Conservation (phyloP, 306 rosid species). For the Canavalia ensiformis region DNA sequence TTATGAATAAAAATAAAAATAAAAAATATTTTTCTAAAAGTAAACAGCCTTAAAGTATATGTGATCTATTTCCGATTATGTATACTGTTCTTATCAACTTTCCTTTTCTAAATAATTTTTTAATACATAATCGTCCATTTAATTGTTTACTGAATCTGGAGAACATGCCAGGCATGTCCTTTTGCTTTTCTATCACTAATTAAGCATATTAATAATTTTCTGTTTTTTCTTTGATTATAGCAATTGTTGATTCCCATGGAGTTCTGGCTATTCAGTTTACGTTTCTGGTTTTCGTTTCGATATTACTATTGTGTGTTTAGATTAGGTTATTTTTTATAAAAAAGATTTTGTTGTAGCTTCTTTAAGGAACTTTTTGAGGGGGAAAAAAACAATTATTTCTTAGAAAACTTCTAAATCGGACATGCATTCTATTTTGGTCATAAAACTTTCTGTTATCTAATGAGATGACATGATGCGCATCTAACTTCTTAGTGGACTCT, state of each 20-base stretch:
- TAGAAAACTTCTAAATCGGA: neutral
- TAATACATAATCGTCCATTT: neutral
- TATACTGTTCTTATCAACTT: neutral
- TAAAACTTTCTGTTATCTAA: slow-evolving; percentile 11
- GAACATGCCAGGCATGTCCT: neutral
- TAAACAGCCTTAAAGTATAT: neutral
- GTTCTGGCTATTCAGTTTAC: slow-evolving; percentile 1
- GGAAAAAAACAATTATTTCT: neutral
- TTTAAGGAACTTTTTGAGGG: neutral
- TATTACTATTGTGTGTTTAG: neutral
- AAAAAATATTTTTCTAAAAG: too few species aligned
- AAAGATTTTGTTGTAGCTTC: neutral
- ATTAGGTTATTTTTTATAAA: neutral
- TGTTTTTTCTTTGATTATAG: neutral
- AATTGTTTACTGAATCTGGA: neutral
- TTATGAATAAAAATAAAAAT: too few species aligned
- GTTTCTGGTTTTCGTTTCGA: neutral
- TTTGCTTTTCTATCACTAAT: neutral
- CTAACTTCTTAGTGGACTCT: slow-evolving; percentile 9
- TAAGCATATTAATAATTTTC: neutral
- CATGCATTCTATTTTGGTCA: neutral
- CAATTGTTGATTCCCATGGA: neutral
- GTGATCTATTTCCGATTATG: neutral
- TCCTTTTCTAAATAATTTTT: neutral
- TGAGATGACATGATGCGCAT: slow-evolving; percentile 3